phyloP scores from a whole-genome alignment of 2,329 filamentous ascomycete species.

The Xylaria sp. region DNA sequence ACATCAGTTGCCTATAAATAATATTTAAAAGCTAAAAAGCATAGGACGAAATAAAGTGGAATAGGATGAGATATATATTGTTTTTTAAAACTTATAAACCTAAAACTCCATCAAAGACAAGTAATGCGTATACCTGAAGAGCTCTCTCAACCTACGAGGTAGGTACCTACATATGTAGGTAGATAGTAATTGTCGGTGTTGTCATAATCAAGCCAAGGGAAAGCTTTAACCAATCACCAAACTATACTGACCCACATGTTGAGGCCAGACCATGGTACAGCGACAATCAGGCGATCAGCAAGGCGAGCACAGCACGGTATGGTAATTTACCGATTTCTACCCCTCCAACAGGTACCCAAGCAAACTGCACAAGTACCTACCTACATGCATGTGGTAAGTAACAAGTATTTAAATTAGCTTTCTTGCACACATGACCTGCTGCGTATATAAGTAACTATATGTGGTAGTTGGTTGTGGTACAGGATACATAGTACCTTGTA shows the following conservation, averaged over 20 bases:
- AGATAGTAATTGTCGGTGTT: background rate
- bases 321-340: constrained; percentile 8
- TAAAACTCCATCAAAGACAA: too few relatives aligned
- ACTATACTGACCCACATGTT: constrained; percentile 28
- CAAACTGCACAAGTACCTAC: background rate
- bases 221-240: background rate
- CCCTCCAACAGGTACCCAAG: constrained; percentile 23
- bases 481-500: too few relatives aligned
- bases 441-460: too few relatives aligned
- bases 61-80: background rate
- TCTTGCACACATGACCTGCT: too few relatives aligned
- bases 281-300: background rate
- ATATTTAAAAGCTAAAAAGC: background rate
- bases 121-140: background rate
- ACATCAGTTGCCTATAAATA: background rate
- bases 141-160: background rate
- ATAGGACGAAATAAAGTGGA: background rate
- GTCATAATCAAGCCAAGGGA: background rate
- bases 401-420: too few relatives aligned
- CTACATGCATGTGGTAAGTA: too few relatives aligned
- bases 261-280: constrained; percentile 1
- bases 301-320: too few relatives aligned
- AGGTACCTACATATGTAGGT: too few relatives aligned
- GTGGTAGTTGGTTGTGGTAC: too few relatives aligned
- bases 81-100: too few relatives aligned